phyloP scores from a whole-genome alignment of 2,329 filamentous ascomycete species.

The Exophiala calicioides region DNA sequence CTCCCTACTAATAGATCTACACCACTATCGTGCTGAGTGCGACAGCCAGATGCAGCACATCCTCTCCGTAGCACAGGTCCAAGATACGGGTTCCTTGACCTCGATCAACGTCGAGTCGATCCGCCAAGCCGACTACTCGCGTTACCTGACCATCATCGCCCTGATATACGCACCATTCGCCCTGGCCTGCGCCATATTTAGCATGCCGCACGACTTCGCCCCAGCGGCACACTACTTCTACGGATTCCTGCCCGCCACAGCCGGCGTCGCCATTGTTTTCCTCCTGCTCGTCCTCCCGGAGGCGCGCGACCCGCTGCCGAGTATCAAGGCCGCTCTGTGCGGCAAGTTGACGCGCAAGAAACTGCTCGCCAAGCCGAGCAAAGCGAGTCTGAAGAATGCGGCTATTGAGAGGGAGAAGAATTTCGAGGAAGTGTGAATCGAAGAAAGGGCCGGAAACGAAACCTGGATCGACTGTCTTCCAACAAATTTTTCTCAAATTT shows the following conservation, averaged over 20 bases:
- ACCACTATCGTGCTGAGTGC: conserved; percentile 27
- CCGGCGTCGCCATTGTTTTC: conserved; percentile 23
- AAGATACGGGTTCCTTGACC: conserved; percentile 19
- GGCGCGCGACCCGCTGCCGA: conserved; percentile 23
- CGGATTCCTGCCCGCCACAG: conserved; percentile 24
- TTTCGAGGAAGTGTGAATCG: conserved; percentile 19
- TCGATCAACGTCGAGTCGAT: conserved; percentile 19
- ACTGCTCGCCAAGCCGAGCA: conserved; percentile 21
- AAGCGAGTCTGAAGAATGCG: background rate
- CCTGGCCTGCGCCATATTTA: conserved; percentile 27
- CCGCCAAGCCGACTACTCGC: conserved; percentile 26
- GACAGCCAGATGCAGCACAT: conserved; percentile 28
- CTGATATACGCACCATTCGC: conserved; percentile 26
- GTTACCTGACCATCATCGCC: conserved; percentile 26
- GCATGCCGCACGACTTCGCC: conserved; percentile 24
- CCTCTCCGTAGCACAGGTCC: conserved; percentile 22
- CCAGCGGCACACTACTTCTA: conserved; percentile 27
- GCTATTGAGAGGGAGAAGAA: conserved; percentile 12
- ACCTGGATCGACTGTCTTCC: no score
- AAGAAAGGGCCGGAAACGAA: background rate
- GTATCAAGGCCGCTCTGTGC: conserved; percentile 20
- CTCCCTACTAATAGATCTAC: conserved; percentile 23
- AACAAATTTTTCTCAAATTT: no score
- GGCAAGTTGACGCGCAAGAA: conserved; percentile 23
- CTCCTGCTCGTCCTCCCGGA: conserved; percentile 25